Evolutionary conservation across 2,329 filamentous ascomycete genomes (phyloP).

Genomic region (Teratosphaeria gauchensis): DNA sequence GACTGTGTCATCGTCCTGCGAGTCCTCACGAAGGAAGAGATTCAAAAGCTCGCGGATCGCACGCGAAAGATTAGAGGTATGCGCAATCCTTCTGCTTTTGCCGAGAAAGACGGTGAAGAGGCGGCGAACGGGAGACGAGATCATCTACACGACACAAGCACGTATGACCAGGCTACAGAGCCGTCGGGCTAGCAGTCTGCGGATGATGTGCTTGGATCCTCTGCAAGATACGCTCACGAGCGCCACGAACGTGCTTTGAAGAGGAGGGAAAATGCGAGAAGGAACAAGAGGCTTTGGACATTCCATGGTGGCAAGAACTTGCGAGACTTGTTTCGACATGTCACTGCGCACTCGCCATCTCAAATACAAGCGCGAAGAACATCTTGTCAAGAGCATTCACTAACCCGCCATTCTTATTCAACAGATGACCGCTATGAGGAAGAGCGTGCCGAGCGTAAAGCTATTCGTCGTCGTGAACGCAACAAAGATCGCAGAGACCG

Average conservation of each 20-base stretch:
- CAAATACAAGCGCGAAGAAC: background rate
- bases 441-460: slow-evolving; percentile 19
- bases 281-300: background rate
- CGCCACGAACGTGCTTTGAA: background rate
- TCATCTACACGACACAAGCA: background rate
- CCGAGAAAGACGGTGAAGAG: background rate
- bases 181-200: slow-evolving; percentile 3
- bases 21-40: slow-evolving; percentile 79
- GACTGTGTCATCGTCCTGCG: slow-evolving; percentile 90
- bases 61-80: slow-evolving; percentile 66
- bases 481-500: slow-evolving; percentile 19
- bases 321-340: slow-evolving; percentile 1
- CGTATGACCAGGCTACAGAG: background rate
- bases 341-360: background rate
- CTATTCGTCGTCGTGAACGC: slow-evolving; percentile 15
- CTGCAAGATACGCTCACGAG: background rate
- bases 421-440: slow-evolving; percentile 24
- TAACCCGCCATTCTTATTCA: slow-evolving; percentile 5
- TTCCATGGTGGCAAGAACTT: slow-evolving; percentile 1
- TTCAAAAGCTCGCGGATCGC: slow-evolving; percentile 72
- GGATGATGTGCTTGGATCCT: background rate
- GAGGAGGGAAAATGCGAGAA: background rate
- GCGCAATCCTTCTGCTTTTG: slow-evolving; percentile 1
- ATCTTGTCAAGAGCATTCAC: background rate
- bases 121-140: background rate